phyloP scores from a whole-genome alignment of 345 rosid species.

The Microthlaspi erraticum region DNA sequence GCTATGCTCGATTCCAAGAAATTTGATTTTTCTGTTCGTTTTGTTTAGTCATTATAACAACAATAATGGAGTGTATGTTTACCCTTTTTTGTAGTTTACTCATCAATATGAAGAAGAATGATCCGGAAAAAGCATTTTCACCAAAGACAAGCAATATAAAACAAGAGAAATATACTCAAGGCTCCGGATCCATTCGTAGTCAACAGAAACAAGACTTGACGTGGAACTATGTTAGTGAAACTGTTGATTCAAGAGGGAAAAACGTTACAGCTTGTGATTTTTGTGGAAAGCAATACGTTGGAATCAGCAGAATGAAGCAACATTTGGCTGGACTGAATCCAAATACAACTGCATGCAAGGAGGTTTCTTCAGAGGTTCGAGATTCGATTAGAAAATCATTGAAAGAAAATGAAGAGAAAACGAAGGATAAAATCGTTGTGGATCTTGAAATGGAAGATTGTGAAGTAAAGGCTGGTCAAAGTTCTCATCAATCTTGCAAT shows the following conservation, averaged over 20 bases:
- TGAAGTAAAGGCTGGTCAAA: slow-evolving; percentile 6
- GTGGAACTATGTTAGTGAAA: slow-evolving; percentile 19
- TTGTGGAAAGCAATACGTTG: slow-evolving; percentile 30
- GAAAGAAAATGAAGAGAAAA: slow-evolving; percentile 4
- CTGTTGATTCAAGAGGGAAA: slow-evolving; percentile 8
- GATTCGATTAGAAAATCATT: background rate
- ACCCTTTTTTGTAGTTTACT: background rate
- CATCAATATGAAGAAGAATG: background rate
- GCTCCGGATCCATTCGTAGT: slow-evolving; percentile 11
- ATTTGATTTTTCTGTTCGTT: too few relatives aligned
- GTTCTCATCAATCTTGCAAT: slow-evolving; percentile 24
- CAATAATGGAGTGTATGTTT: background rate
- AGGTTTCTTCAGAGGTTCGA: slow-evolving; percentile 29
- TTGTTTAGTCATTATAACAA: too few relatives aligned
- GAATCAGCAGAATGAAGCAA: slow-evolving; percentile 30
- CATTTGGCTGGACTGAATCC: slow-evolving; percentile 30
- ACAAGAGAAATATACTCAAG: slow-evolving; percentile 1
- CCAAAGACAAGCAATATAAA: slow-evolving; percentile 20
- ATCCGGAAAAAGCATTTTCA: background rate
- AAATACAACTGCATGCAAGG: slow-evolving; percentile 13
- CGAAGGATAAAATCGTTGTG: background rate
- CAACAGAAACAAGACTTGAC: slow-evolving; percentile 22
- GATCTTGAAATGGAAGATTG: slow-evolving; percentile 22
- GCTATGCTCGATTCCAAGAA: too few relatives aligned
- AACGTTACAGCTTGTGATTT: slow-evolving; percentile 20